A percentile compares a stretch with the other conserved stretches of the same genome.
These are phyloP conservation scores for Fusarium sp. DNA, from an alignment of 2,329 filamentous ascomycete species.

Conservation along the genomic window DNA sequence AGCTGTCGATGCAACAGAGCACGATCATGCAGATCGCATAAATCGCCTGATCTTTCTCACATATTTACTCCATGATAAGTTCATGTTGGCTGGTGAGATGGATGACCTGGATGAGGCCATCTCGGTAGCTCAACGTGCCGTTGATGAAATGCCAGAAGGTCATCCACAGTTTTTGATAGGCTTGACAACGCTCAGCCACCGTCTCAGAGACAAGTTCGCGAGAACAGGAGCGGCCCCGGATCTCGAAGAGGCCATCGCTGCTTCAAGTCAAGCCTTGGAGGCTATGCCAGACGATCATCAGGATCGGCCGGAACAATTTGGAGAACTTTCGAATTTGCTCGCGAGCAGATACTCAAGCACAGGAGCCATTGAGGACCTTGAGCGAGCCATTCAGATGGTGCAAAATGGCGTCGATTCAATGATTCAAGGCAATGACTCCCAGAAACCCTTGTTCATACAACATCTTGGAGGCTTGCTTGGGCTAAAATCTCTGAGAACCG, in stretches of 20 bases:
- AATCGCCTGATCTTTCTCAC: not conserved
- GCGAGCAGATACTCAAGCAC: not conserved
- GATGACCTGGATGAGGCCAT: not conserved
- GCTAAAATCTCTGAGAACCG: not conserved
- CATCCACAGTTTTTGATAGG: not conserved
- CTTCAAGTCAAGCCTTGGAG: not conserved
- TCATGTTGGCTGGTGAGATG: not conserved
- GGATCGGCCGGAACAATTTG: not conserved
- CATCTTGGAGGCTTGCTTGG: not conserved
- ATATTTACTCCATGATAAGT: not conserved
- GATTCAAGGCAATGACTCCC: not conserved
- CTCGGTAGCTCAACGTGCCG: not conserved
- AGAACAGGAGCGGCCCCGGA: not conserved
- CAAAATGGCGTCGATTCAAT: not conserved
- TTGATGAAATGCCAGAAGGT: not conserved
- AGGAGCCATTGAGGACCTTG: not conserved
- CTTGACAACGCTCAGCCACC: not conserved
- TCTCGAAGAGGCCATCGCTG: not conserved
- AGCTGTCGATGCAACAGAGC: not conserved
- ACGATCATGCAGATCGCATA: not conserved
- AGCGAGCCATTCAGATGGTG: not conserved
- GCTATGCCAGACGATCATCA: not conserved
- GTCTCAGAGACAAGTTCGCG: not conserved
- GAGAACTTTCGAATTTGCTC: not conserved
- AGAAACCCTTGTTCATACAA: not conserved